Percentiles rank a stretch among this genome's conserved stretches.
Conservation (phyloP, 2,329 filamentous ascomycete genomes). For the Gaeumannomyces tritici region DNA sequence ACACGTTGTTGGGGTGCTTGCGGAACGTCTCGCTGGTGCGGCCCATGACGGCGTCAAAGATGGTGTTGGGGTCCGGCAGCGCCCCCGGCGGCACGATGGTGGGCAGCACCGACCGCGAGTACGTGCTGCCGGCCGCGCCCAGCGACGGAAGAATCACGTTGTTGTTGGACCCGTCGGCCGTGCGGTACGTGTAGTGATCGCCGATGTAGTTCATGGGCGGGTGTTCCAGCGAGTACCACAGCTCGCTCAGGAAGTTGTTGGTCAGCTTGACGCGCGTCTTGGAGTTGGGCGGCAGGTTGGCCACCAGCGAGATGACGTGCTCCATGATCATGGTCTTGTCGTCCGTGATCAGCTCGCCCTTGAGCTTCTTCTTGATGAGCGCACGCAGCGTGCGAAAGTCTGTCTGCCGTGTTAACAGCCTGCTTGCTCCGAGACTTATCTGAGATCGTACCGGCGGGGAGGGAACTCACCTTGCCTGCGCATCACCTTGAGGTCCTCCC, state of each 20-base stretch:
- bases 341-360: slow-evolving; percentile 52
- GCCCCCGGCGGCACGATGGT: slow-evolving; percentile 50
- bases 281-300: slow-evolving; percentile 53
- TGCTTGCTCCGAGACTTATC: too few species aligned
- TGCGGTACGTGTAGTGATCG: slow-evolving; percentile 54
- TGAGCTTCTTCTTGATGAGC: slow-evolving; percentile 52
- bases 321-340: slow-evolving; percentile 76
- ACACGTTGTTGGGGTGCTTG: slow-evolving; percentile 62
- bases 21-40: slow-evolving; percentile 31
- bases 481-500: slow-evolving; percentile 48
- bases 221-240: slow-evolving; percentile 66
- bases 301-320: slow-evolving; percentile 59
- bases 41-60: slow-evolving; percentile 56
- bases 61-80: slow-evolving; percentile 53
- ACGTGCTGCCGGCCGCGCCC: slow-evolving; percentile 57
- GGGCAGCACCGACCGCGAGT: slow-evolving; percentile 55
- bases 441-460: too few species aligned
- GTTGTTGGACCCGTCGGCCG: slow-evolving; percentile 62
- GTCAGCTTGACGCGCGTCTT: slow-evolving; percentile 53
- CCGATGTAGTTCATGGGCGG: slow-evolving; percentile 59
- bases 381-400: slow-evolving; percentile 55
- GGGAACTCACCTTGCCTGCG: slow-evolving; percentile 31
- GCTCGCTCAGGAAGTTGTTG: slow-evolving; percentile 54
- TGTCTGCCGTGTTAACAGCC: slow-evolving; percentile 15
- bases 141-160: slow-evolving; percentile 57